Conservation (phyloP, 148 eudicot genomes). For the Fallopia convolvulus region DNA sequence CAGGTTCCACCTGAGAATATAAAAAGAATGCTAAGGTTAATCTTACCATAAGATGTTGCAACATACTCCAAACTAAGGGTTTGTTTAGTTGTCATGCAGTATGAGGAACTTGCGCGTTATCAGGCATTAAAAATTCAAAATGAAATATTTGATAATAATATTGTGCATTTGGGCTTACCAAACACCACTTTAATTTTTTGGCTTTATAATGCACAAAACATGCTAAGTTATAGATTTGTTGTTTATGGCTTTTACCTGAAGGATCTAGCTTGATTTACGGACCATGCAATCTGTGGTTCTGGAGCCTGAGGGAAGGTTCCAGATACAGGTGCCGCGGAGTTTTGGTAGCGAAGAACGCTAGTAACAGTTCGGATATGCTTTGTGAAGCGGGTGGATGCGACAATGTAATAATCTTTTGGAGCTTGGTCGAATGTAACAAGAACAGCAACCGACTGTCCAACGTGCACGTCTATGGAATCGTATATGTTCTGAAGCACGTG, state of each 20-base stretch:
- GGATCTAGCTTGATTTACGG: conserved; percentile 82
- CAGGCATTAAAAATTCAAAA: too few species aligned
- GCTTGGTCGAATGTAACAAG: conserved; percentile 76
- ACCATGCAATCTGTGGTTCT: conserved; percentile 46
- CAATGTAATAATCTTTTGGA: conserved; percentile 81
- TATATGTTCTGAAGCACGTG: conserved; percentile 58
- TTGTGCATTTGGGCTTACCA: too few species aligned
- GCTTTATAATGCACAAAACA: too few species aligned
- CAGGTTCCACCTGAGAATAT: conserved; percentile 65
- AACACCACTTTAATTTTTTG: too few species aligned
- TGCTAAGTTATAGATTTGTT: background rate
- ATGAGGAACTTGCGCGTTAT: background rate
- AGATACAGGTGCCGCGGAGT: conserved; percentile 49
- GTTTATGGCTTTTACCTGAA: conserved; percentile 41
- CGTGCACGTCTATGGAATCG: conserved; percentile 78
- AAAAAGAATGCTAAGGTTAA: conserved; percentile 8
- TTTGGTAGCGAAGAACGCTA: conserved; percentile 60
- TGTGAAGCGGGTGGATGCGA: conserved; percentile 76
- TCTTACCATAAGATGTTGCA: background rate
- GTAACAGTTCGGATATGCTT: conserved; percentile 38
- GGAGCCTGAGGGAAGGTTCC: conserved; percentile 77
- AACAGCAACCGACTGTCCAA: conserved; percentile 78
- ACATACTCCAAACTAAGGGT: background rate
- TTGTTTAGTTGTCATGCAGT: too few species aligned
- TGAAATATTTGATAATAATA: too few species aligned